Conservation (phyloP, 768 basidiomycete genomes). For the Pisolithus tinctorius region DNA sequence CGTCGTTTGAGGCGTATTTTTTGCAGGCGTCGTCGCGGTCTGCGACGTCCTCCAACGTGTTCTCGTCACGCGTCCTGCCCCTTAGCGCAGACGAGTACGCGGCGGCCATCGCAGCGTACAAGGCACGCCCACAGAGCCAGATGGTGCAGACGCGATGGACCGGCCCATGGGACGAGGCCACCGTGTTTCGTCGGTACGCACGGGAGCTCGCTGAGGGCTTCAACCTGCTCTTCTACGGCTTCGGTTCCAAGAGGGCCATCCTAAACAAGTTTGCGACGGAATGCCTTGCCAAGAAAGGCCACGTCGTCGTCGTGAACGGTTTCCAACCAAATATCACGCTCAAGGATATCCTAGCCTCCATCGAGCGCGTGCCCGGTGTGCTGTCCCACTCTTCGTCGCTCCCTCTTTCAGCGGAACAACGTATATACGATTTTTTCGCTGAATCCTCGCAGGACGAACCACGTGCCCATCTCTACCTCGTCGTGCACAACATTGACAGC, state of each 20-base stretch:
- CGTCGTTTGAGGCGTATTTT: slow-evolving; percentile 87
- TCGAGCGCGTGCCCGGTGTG: slow-evolving; percentile 36
- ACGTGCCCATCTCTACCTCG: slow-evolving; percentile 54
- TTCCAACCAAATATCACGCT: slow-evolving; percentile 64
- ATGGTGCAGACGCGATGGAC: slow-evolving; percentile 15
- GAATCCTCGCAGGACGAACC: slow-evolving; percentile 13
- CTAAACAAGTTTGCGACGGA: slow-evolving; percentile 70
- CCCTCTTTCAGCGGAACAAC: slow-evolving; percentile 44
- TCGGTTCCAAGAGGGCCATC: slow-evolving; percentile 76
- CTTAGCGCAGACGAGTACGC: slow-evolving; percentile 60
- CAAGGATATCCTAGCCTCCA: slow-evolving; percentile 59
- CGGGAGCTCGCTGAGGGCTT: slow-evolving; percentile 78
- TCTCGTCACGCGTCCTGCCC: slow-evolving; percentile 68
- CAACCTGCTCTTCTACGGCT: slow-evolving; percentile 83
- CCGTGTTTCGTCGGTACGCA: slow-evolving; percentile 53
- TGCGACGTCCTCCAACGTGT: slow-evolving; percentile 73
- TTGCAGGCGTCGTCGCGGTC: slow-evolving; percentile 51
- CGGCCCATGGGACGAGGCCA: slow-evolving; percentile 7
- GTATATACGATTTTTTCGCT: slow-evolving; percentile 60
- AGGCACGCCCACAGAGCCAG: slow-evolving; percentile 8
- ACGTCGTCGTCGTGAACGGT: slow-evolving; percentile 74
- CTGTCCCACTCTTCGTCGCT: slow-evolving; percentile 1
- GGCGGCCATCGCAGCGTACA: slow-evolving; percentile 23
- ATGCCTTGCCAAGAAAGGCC: slow-evolving; percentile 50
- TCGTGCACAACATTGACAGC: slow-evolving; percentile 88